Evolutionary conservation across 1,284 basidiomycete species (phyloP), one percentile per base, ranked within the genome.

Genomic region (Ceratobasidium sp.): DNA sequence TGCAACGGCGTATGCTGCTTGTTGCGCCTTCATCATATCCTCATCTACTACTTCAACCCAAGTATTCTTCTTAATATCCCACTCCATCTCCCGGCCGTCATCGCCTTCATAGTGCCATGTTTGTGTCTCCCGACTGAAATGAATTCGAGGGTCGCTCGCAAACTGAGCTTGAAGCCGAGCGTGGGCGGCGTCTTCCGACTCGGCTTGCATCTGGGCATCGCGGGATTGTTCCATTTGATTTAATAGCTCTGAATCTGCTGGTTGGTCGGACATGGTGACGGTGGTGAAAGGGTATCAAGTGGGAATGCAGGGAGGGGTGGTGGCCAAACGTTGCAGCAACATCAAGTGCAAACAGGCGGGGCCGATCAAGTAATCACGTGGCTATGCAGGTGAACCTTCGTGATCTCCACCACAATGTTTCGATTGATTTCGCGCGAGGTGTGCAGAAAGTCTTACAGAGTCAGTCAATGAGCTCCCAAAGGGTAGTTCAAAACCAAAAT

Each of bases 81-180:
- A 99, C 81, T 99, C 96, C 79, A 93, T 87, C 80, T 97, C 96
- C 32, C 86, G 83, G 14, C 92, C 95, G 75, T 95, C 90, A 72
- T 94, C 92, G 78, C 93, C 89, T 80, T 99, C 97, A 78, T 92
- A 91, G 67, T 90, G 87, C 93, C 94, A 99, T 76, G 92, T 91
- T 48, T 87, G 86, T 3, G 89, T 85, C 52, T 86, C 84, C 76
- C 87, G 91, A 75, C 93, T 92, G 78, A 91, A 92, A 80, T 94
- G 91, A 43, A 94, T 87, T 74, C 90, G 87, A 71, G 89, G 89
- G 79, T 95, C 93, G 58, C 86, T 83, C 48, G 88, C 88, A 79
- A 96, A 95, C 50, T 67, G 64, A 16, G 64, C 64, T n/a, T 67
- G 64, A 1, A 67, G 39, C 3, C 50, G 64, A 36, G 64, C 64